Evolutionary conservation across 176 grass and related monocot genomes (phyloP).

Genomic region (Hordeum vulgare): MorexV3_pseudomolecules_assembly NC_058524.1:58843668-58844167

Average conservation of each 20-base stretch:
- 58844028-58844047: neutral
- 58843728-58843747: neutral
- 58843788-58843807: neutral
- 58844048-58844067: neutral
- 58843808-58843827: neutral
- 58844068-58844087: neutral
- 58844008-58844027: neutral
- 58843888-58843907: neutral
- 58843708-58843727: neutral
- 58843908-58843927: neutral
- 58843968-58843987: slow-evolving; percentile 69
- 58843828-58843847: neutral
- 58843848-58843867: neutral
- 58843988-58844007: slow-evolving; percentile 25
- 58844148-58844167: slow-evolving; percentile 88
- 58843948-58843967: slow-evolving; percentile 72
- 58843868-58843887: neutral
- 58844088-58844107: neutral
- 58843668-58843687: neutral
- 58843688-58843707: neutral
- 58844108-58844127: neutral
- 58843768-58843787: neutral
- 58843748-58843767: neutral
- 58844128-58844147: neutral
- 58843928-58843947: slow-evolving; percentile 28